Evolutionary conservation across 441 rosid species (phyloP), one percentile per base, ranked within the genome.

Genomic region (Erodium texanum): DNA sequence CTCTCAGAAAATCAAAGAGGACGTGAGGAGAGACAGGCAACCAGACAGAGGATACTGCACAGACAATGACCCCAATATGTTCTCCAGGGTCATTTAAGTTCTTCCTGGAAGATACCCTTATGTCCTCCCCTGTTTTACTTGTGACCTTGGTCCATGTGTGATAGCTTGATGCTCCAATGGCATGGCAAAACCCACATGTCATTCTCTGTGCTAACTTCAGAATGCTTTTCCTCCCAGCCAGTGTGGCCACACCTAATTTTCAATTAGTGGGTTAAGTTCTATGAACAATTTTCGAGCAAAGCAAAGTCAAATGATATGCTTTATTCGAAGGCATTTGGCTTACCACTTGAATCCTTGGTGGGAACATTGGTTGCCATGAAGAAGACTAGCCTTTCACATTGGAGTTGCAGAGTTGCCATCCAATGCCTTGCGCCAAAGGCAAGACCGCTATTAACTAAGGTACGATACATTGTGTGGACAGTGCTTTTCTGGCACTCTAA

Each of bases 291-390:
- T 38, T 38, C 9, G 8, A 7, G 45, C 45, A 38, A 38, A 38
- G 11, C 11, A 38, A 38, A 10, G 9, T 3, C 7, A 34, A 7
- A 38, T 5, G 11, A 10, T 15, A 19, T n/a, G 58, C 19, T 50
- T n/a, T 5, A 14, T 1, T 48, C 15, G 18, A 20, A 50, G 58
- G 19, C 6, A 18, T 58, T 41, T 24, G 24, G 64, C 62, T 65
- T 68, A 93, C 99, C 99, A 10, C 83, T 84, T 64, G 99, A 91
- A 80, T 93, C 99, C 77, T 91, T 93, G 38, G 97, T 91, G 9
- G 99, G 99, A 72, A 93, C 97, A 75, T 93, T 91, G 68, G 96
- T 93, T 23, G 99, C 99, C 99, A 93, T 88, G 86, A 85, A 91
- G 88, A 93, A 93, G 16, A 93, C 97, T 11, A 84, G 86, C 71